Evolutionary conservation across 2,329 filamentous ascomycete species (phyloP), one percentile per base, ranked within the genome.

Genomic region (Microsporum audouinii): DNA sequence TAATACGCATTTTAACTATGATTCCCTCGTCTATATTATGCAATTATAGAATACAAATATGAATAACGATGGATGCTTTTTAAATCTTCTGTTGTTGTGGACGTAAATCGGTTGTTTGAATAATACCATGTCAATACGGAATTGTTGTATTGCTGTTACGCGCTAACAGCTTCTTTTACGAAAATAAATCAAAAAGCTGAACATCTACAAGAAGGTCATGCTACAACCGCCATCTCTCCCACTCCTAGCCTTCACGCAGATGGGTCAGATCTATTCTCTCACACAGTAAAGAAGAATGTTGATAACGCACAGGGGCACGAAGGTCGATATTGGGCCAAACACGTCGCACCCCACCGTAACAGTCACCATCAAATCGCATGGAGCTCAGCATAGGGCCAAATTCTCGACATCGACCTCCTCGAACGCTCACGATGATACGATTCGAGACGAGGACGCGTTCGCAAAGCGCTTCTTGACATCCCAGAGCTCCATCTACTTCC

Each of bases 281-380:
- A 29, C 34, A 27, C 38, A n/a, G 23, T 31, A n/a, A 57, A n/a
- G 62, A 68, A 76, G 70, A 71, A 88, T 87, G 87, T 84, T 80
- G 78, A 80, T 79, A 83, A 79, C 89, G 75, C 94, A 88, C 80
- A 91, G 91, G 79, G 90, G 95, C 81, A 90, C 88, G 73, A 86
- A 88, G 73, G 79, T 95, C 75, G 89, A 89, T 74, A 82, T 94
- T 68, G 88, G 94, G 75, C 84, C 86, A 65, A 81, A 84, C 63
- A 87, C 83, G 68, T 79, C 82, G 66, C 83, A 83, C 68, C 88
- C 86, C 63, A 82, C 86, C 69, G 82, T 91, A 71, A 84, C 85
- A 68, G 84, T 92, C 70, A 80, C 83, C 69, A 82, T 90, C 39
- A 63, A 58, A 57, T 61, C 64, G 4, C 69, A 70, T 61, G 71